Base-by-base conservation (phyloP, 208 protist genomes). In the Phytomonas serpens region DNA sequence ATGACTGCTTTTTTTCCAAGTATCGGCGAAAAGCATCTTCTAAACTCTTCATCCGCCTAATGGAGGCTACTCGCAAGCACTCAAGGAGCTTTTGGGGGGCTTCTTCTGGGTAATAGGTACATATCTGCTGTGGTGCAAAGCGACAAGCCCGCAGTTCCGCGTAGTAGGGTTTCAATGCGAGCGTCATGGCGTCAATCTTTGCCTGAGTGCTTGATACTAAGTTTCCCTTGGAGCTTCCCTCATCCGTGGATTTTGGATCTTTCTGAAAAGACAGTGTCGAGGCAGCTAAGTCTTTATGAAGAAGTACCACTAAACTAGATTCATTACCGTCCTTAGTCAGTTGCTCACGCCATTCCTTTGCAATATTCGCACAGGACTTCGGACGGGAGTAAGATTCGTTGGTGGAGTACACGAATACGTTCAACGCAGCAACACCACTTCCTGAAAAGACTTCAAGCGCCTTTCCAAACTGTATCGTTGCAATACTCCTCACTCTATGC, bases 401-500 rank as follows among this genome's bases (percentile, higher is more conserved):
- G 4, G 90, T 84, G 36, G 81, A 71, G 73, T 85, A 85, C 13
- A 93, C 76, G 42, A 86, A 83, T 16, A 94, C 67, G 74, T 92
- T 84, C 64, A 94, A 65, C 27, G 84, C 69, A 5, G 84, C 83
- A 9, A 75, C 77, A 19, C 76, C 80, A 2, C 76, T 66, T 3
- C 74, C 78, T 29, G 77, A 52, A 68, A 76, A 79, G 31, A 87
- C 72, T 68, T 90, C 82, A 37, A 82, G 74, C 0, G 85, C 81
- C 73, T 93, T 93, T 34, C 83, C 83, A 40, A 93, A 87, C 71
- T 90, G 84, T 36, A 93, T 75, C 13, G 64, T 71, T 9, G 90
- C 71, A 68, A 74, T 78, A 51, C 77, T 87, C n/a, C 83, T 81
- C 13, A 78, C 73, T 9, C 47, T 27, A 1, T 57, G 19, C 23